phyloP scores from a whole-genome alignment of 2,329 filamentous ascomycete species.

The Arthroderma uncinatum region DNA sequence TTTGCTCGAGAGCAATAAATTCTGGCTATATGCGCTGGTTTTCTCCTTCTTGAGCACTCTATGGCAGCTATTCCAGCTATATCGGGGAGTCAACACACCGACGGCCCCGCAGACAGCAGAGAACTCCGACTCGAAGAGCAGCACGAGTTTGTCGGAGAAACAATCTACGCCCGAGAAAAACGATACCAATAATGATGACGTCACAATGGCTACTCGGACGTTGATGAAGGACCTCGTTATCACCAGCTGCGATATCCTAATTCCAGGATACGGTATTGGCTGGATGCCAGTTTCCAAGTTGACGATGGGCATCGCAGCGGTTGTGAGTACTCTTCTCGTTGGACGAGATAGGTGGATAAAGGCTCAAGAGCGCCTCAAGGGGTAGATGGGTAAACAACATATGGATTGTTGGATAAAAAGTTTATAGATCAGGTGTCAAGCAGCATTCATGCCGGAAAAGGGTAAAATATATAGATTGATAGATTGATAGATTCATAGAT shows the following conservation, averaged over 20 bases:
- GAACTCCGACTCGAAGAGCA: conserved; percentile 19
- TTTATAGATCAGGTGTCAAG: not conserved
- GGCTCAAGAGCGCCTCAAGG: conserved; percentile 4
- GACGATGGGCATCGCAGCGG: conserved; percentile 48
- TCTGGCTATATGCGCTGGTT: conserved; percentile 56
- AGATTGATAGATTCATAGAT: no score
- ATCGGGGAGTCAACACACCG: not conserved
- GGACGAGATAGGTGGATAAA: conserved; percentile 49
- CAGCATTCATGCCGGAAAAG: no score
- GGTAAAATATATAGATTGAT: no score
- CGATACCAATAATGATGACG: not conserved
- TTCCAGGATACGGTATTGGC: conserved; percentile 50
- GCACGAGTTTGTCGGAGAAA: conserved; percentile 6
- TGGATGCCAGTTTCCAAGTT: conserved; percentile 47
- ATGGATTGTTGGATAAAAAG: not conserved
- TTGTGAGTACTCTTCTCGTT: conserved; percentile 52
- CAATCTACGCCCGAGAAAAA: conserved; percentile 6
- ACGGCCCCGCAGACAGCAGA: not conserved
- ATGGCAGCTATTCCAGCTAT: conserved; percentile 17
- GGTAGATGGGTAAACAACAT: not conserved
- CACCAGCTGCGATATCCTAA: conserved; percentile 50
- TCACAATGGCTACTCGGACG: not conserved
- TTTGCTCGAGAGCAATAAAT: conserved; percentile 51
- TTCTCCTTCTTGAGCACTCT: conserved; percentile 37
- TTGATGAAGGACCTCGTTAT: conserved; percentile 43